Evolutionary conservation across 2,329 filamentous ascomycete species (phyloP).

Genomic region (Ceratocystiopsis minuta): DNA sequence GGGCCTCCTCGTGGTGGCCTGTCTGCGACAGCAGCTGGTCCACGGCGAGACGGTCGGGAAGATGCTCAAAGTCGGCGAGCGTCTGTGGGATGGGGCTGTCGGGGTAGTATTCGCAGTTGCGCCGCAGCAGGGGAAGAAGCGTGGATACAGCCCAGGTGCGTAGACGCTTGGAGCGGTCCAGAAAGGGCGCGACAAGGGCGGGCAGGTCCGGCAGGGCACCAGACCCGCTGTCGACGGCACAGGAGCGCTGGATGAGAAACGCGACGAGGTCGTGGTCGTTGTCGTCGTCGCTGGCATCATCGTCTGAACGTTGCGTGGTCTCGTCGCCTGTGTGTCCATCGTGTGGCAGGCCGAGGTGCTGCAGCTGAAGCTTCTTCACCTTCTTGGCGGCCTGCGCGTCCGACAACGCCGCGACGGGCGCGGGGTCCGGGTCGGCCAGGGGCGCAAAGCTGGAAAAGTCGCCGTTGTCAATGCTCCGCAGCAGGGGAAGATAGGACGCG

Average conservation of each 20-base stretch:
- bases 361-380: slow-evolving; percentile 43
- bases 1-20: slow-evolving; percentile 10
- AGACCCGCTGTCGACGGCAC: slow-evolving; percentile 52
- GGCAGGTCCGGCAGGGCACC: slow-evolving; percentile 54
- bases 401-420: slow-evolving; percentile 37
- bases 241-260: slow-evolving; percentile 51
- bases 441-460: slow-evolving; percentile 13
- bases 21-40: slow-evolving; percentile 43
- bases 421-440: slow-evolving; percentile 32
- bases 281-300: slow-evolving; percentile 17
- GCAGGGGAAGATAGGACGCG: slow-evolving; percentile 39
- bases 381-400: slow-evolving; percentile 47
- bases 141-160: slow-evolving; percentile 51
- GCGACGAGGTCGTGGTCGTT: slow-evolving; percentile 21
- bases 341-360: slow-evolving; percentile 33
- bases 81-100: slow-evolving; percentile 28
- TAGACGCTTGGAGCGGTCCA: slow-evolving; percentile 41
- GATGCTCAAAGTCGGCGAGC: slow-evolving; percentile 43
- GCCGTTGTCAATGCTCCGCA: slow-evolving; percentile 36
- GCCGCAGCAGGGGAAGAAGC: slow-evolving; percentile 48
- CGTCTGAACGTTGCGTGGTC: slow-evolving; percentile 23
- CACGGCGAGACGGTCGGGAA: slow-evolving; percentile 41
- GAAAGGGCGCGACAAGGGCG: slow-evolving; percentile 49
- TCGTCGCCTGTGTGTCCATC: slow-evolving; percentile 3
- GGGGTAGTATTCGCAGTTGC: slow-evolving; percentile 54